phyloP scores from a whole-genome alignment of 192 early-diverging fungal species.

The Hyaloraphidium curvatum region DNA sequence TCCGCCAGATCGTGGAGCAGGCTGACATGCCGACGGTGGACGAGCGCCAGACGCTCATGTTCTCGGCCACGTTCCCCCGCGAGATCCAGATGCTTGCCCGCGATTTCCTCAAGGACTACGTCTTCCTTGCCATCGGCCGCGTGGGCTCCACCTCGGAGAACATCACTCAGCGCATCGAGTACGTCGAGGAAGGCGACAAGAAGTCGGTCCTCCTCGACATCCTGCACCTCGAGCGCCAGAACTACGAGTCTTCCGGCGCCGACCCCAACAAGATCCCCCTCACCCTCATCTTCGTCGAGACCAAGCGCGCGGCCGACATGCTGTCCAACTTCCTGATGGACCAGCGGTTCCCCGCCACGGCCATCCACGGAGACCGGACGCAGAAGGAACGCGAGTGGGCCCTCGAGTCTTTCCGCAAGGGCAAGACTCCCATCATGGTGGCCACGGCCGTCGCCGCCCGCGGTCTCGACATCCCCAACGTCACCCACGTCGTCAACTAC shows the following conservation, averaged over 20 bases:
- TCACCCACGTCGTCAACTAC: conserved; percentile 77
- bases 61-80: conserved; percentile 91
- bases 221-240: conserved; percentile 29
- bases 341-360: conserved; percentile 70
- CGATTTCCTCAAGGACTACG: conserved; percentile 64
- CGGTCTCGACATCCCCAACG: conserved; percentile 77
- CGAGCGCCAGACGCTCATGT: conserved; percentile 82
- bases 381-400: conserved; percentile 90
- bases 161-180: conserved; percentile 82
- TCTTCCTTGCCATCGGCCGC: conserved; percentile 78
- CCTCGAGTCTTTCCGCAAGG: conserved; percentile 68
- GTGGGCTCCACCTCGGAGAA: conserved; percentile 89
- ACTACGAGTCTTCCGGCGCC: conserved; percentile 28
- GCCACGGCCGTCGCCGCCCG: conserved; percentile 95
- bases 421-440: conserved; percentile 58
- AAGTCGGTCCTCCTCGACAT: conserved; percentile 73
- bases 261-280: conserved; percentile 26
- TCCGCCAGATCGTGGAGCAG: conserved; percentile 73
- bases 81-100: conserved; percentile 77
- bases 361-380: conserved; percentile 92
- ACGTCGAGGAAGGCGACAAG: conserved; percentile 90
- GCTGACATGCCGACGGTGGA: conserved; percentile 46
- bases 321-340: conserved; percentile 59
- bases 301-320: conserved; percentile 83
- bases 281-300: conserved; percentile 94